These are phyloP conservation scores for Pyrenochaeta sp. DNA, from an alignment of 2,329 filamentous ascomycete species.

Conservation along the genomic window DNA sequence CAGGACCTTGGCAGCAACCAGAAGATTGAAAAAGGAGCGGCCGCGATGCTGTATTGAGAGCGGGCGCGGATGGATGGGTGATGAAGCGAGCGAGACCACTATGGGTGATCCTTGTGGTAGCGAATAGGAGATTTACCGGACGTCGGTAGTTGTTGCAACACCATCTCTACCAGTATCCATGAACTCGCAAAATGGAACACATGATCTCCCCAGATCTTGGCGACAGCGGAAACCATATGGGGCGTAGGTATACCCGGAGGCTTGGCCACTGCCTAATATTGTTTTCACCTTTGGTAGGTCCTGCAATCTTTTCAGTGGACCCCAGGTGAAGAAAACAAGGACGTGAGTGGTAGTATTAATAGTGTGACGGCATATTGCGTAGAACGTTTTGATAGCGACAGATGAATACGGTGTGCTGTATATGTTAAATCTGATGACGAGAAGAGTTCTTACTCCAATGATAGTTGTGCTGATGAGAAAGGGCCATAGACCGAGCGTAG, in stretches of 20 bases:
- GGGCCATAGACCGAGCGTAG: background rate
- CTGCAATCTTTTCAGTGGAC: slow-evolving; percentile 12
- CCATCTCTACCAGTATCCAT: background rate
- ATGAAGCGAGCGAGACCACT: background rate
- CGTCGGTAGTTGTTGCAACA: slow-evolving; percentile 4
- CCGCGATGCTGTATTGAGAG: too few species aligned
- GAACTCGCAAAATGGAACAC: slow-evolving; percentile 18
- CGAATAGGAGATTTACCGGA: background rate
- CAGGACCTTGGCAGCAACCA: too few species aligned
- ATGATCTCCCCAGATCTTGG: slow-evolving; percentile 20
- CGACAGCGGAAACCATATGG: slow-evolving; percentile 9
- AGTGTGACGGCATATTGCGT: slow-evolving; percentile 2
- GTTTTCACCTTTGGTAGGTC: slow-evolving; percentile 15
- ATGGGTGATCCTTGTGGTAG: background rate
- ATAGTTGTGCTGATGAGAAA: background rate
- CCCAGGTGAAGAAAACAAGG: slow-evolving; percentile 9
- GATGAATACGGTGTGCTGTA: slow-evolving; percentile 1
- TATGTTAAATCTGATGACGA: background rate
- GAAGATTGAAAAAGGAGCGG: too few species aligned
- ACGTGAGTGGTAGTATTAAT: background rate
- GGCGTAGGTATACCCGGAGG: slow-evolving; percentile 5
- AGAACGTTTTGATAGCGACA: background rate
- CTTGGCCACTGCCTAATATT: slow-evolving; percentile 17
- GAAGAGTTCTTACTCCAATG: background rate
- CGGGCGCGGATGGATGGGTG: background rate